These are phyloP conservation scores for Eucalyptus marginata DNA, from an alignment of 345 rosid genomes.

Conservation along the genomic window DNA sequence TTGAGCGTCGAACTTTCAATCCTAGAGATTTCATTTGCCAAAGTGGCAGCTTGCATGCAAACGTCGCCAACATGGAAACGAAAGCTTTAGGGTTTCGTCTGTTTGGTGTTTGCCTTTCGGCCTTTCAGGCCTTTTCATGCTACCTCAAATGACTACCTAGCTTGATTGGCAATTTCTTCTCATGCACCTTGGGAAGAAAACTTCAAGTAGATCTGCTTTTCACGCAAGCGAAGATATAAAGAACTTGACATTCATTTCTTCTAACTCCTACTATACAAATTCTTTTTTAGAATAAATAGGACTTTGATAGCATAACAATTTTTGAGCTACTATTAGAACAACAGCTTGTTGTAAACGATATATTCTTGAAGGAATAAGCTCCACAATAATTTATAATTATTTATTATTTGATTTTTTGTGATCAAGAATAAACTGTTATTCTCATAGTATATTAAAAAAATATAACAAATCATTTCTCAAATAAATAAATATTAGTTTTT, in stretches of 20 bases:
- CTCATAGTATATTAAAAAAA: rapidly evolving
- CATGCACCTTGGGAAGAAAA: too few species aligned
- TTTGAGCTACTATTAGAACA: rapidly evolving
- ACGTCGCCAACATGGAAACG: too few species aligned
- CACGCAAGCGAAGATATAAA: too few species aligned
- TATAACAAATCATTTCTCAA: too few species aligned
- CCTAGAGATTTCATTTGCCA: not conserved
- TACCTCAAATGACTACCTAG: too few species aligned
- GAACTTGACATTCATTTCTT: not conserved
- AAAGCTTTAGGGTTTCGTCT: too few species aligned
- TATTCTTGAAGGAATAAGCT: rapidly evolving
- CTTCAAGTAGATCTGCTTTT: too few species aligned
- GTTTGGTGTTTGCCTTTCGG: too few species aligned
- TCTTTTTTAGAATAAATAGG: too few species aligned
- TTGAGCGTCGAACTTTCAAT: not conserved
- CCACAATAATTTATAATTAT: rapidly evolving
- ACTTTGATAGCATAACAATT: too few species aligned
- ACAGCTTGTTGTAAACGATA: rapidly evolving
- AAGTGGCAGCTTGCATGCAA: not conserved
- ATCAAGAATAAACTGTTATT: rapidly evolving
- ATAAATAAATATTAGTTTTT: not conserved
- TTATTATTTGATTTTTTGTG: rapidly evolving
- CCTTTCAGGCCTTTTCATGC: too few species aligned
- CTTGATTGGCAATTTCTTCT: too few species aligned
- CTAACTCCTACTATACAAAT: not conserved